Evolutionary conservation across 2,329 filamentous ascomycete genomes (phyloP), one percentile per base, ranked within the genome.

Genomic region (Mariannaea sp.): DNA sequence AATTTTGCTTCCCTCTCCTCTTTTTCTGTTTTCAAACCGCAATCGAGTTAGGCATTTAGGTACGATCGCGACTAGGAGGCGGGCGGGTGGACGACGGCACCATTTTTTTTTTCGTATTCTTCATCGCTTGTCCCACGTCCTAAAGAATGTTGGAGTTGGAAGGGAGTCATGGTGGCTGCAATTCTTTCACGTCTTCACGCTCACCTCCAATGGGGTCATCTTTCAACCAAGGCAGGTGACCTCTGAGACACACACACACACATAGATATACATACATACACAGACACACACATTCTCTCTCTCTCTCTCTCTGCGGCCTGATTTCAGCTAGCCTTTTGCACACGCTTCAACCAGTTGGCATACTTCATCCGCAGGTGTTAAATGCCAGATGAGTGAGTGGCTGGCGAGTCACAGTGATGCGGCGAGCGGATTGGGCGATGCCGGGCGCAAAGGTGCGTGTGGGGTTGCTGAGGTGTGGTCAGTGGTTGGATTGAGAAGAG

Each of bases 351-450:
- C 27, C 13, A 41, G 52, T 20, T 36, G 10, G 19, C 27, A 40
- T 4, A 32, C 26, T 12, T 7, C 26, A 12, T 12, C 26, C 13
- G 56, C 57, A 57, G 54, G 53, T 46, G 57, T 45, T 56, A 14
- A 33, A 30, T 45, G 32, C 39, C 16, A 19, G 40, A 52, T 41
- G 58, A n/a, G n/a, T n/a, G n/a, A n/a, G 47, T 40, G 46, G 57
- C 49, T 27, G 43, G 42, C 32, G 35, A 40, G 49, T 39, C 26
- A 45, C 44, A 32, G 57, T 50, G 57, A 60, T 60, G 49, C 59
- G 41, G 30, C 33, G 42, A 60, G 60, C 53, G 59, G 59, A 41
- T 55, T 62, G 56, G 61, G 53, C 35, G 27, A 47, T n/a, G n/a
- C n/a, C n/a, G n/a, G n/a, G 20, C 16, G 35, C 10, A 30, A 38